Percentiles rank a stretch among this genome's conserved stretches.
Conservation (phyloP, 495 filamentous ascomycete genomes). For the Letharia columbiana region DNA sequence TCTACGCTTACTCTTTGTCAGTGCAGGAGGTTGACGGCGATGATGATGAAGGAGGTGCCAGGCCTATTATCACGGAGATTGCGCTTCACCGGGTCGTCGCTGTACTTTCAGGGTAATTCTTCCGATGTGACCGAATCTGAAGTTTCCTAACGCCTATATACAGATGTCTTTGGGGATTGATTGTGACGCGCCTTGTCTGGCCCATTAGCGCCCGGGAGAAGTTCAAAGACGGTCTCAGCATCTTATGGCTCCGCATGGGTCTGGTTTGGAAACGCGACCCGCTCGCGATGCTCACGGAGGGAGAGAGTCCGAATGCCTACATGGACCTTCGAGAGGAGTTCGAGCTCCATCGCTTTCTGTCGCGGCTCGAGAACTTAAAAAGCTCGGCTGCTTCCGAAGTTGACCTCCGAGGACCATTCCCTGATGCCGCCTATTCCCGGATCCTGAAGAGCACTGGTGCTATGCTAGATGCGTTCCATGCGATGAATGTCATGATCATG, state of each 20-base stretch:
- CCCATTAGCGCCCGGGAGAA: slow-evolving; percentile 81
- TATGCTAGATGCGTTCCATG: slow-evolving; percentile 86
- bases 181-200: slow-evolving; percentile 86
- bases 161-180: slow-evolving; percentile 75
- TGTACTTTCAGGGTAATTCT: slow-evolving; percentile 57
- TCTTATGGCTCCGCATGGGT: slow-evolving; percentile 90
- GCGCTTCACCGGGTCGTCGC: slow-evolving; percentile 83
- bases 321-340: slow-evolving; percentile 78
- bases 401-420: slow-evolving; percentile 76
- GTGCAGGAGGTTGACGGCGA: slow-evolving; percentile 63
- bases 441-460: slow-evolving; percentile 70
- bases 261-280: slow-evolving; percentile 97
- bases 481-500: slow-evolving; percentile 86
- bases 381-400: slow-evolving; percentile 71
- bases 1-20: slow-evolving; percentile 87
- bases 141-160: background rate
- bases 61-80: slow-evolving; percentile 80
- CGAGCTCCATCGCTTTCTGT: slow-evolving; percentile 51
- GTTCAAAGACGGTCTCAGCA: slow-evolving; percentile 73
- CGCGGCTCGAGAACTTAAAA: slow-evolving; percentile 62
- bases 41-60: slow-evolving; percentile 70
- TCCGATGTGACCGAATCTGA: background rate
- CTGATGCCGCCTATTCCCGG: slow-evolving; percentile 54
- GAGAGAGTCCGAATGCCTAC: slow-evolving; percentile 50
- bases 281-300: slow-evolving; percentile 58